A percentile compares a stretch with the other conserved stretches of the same genome.
These are phyloP conservation scores for Pseudocohnilembus persalinus DNA, from an alignment of 169 alveolate species.

Conservation along the genomic window DNA sequence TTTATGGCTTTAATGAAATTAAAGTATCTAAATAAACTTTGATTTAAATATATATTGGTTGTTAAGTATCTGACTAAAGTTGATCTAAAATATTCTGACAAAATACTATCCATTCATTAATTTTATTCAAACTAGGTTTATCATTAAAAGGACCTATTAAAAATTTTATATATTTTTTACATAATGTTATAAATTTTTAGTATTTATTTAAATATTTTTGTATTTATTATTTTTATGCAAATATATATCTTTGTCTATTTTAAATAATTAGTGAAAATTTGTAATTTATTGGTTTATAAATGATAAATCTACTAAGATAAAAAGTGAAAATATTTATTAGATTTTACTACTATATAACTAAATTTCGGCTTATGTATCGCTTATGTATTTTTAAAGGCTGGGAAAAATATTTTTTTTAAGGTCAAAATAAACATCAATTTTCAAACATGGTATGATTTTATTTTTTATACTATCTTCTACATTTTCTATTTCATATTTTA, in stretches of 20 bases:
- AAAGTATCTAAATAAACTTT: no score
- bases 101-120: not conserved
- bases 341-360: not conserved
- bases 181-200: no score
- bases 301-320: not conserved
- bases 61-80: not conserved
- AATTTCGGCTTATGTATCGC: not conserved
- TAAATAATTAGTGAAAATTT: no score
- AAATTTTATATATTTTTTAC: no score
- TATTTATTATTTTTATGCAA: no score
- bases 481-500: not conserved
- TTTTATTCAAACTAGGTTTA: not conserved
- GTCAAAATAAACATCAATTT: not conserved
- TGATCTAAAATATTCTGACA: not conserved
- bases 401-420: no score
- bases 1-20: no score
- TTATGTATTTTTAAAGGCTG: not conserved
- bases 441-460: not conserved
- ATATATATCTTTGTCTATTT: no score
- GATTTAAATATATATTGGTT: no score
- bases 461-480: not conserved
- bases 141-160: not conserved
- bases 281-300: no score
- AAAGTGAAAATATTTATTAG: not conserved
- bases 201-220: no score